Evolutionary conservation across 352 stramenopile species (phyloP).

Genomic region (Paralagenidium karlingii): DNA sequence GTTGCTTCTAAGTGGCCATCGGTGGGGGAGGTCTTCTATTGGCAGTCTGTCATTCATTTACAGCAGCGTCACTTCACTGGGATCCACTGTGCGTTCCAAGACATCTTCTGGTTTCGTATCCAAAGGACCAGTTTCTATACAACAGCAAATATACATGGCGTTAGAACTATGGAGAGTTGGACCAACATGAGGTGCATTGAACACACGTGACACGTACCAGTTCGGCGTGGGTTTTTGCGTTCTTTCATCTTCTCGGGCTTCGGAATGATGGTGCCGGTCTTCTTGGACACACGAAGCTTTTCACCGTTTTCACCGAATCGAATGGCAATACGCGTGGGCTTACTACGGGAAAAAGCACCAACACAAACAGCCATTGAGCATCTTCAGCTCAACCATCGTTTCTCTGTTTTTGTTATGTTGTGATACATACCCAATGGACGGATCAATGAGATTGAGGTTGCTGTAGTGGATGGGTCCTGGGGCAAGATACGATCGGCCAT

Average conservation of each 20-base stretch:
- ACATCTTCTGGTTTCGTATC: slow-evolving; percentile 70
- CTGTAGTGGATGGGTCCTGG: slow-evolving; percentile 80
- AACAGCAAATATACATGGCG: neutral
- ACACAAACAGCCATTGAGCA: too few relatives aligned
- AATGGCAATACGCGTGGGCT: slow-evolving; percentile 63
- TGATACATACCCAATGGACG: slow-evolving; percentile 38
- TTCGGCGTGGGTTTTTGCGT: slow-evolving; percentile 67
- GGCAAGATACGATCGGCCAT: slow-evolving; percentile 66
- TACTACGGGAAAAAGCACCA: slow-evolving; percentile 11
- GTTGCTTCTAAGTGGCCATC: too few relatives aligned
- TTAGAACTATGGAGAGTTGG: neutral
- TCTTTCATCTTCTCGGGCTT: slow-evolving; percentile 87
- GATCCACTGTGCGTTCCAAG: slow-evolving; percentile 62
- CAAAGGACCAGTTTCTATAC: slow-evolving; percentile 60
- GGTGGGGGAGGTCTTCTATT: too few relatives aligned
- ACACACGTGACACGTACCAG: slow-evolving; percentile 19
- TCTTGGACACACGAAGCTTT: slow-evolving; percentile 92
- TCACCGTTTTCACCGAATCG: slow-evolving; percentile 87
- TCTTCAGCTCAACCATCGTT: neutral
- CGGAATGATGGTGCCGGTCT: slow-evolving; percentile 92
- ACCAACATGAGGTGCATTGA: too few relatives aligned
- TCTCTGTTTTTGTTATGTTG: neutral
- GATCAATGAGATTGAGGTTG: slow-evolving; percentile 77
- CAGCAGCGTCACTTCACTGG: slow-evolving; percentile 59
- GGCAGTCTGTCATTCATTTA: too few relatives aligned